phyloP scores from a whole-genome alignment of 768 basidiomycete species.

The Cyathus striatus region DNA sequence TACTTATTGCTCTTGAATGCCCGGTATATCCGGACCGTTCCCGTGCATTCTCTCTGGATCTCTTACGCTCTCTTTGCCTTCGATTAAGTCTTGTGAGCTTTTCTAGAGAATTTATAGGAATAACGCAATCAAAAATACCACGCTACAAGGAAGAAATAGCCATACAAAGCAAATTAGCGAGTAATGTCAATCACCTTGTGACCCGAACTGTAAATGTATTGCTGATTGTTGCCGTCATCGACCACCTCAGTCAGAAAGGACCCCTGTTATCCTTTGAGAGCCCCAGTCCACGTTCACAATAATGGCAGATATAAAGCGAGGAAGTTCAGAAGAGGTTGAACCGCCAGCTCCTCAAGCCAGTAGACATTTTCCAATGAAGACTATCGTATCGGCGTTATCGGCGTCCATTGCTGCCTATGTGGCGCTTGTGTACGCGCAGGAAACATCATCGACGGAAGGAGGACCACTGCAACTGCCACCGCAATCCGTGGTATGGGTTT shows the following conservation, averaged over 20 bases:
- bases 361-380: neutral
- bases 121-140: too few relatives aligned
- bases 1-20: too few relatives aligned
- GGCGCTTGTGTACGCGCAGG: neutral
- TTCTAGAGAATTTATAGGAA: too few relatives aligned
- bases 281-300: neutral
- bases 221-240: neutral
- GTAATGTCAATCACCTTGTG: too few relatives aligned
- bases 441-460: neutral
- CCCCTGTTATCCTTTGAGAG: neutral
- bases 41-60: too few relatives aligned
- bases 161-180: too few relatives aligned
- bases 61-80: too few relatives aligned
- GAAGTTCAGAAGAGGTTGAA: neutral
- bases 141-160: too few relatives aligned
- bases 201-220: neutral
- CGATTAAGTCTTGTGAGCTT: too few relatives aligned
- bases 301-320: neutral
- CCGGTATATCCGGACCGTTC: too few relatives aligned
- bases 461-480: conserved; percentile 11
- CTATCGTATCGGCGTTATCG: neutral
- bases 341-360: too few relatives aligned
- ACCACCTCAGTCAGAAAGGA: neutral
- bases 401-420: neutral
- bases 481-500: conserved; percentile 21